Evolutionary conservation across 2,329 filamentous ascomycete species (phyloP), one percentile per base, ranked within the genome.

Genomic region (Colletotrichum zoysiae): DNA sequence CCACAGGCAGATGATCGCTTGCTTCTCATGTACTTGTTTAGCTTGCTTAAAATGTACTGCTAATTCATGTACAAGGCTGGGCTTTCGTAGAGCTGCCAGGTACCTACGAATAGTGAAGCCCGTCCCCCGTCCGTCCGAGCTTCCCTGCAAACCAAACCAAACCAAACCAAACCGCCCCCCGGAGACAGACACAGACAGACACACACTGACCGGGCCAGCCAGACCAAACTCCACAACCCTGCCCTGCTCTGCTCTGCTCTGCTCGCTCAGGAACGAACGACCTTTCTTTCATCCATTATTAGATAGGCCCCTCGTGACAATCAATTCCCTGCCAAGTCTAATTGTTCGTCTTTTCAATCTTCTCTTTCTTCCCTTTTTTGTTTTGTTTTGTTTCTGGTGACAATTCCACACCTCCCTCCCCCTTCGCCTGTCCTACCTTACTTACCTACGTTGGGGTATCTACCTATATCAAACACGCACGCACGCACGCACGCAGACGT

Each of bases 271-370:
- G 65, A 71, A 69, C 59, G 69, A 69, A n/a, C n/a, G n/a, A n/a
- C n/a, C n/a, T n/a, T n/a, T 59, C 65, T 71, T 69, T 69, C 65
- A 44, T 64, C 63, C 65, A 68, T 73, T 65, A 64, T 67, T 65
- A 53, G 57, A 66, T 65, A 53, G 57, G 70, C 58, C 63, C 63
- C 67, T 73, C 55, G 40, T 57, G 61, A 67, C 71, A 74, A 63
- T 71, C 71, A 74, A 63, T 71, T 71, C 59, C 70, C 62, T 57
- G 44, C 48, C 57, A 48, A 42, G 26, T n/a, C 63, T 61, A 53
- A 55, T 61, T 51, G 58, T 61, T 56, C 46, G 23, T 62, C 23
- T 48, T 51, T 46, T 44, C 58, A 46, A 60, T 55, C 40, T 61
- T 50, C 38, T 26, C 35, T 44, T 59, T 61, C 65, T 48, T 66